Percentiles rank a stretch among this genome's conserved stretches.
These are phyloP conservation scores for Escallonia herrerae DNA, from an alignment of 129 eudicot genomes.

Conservation along the genomic window DNA sequence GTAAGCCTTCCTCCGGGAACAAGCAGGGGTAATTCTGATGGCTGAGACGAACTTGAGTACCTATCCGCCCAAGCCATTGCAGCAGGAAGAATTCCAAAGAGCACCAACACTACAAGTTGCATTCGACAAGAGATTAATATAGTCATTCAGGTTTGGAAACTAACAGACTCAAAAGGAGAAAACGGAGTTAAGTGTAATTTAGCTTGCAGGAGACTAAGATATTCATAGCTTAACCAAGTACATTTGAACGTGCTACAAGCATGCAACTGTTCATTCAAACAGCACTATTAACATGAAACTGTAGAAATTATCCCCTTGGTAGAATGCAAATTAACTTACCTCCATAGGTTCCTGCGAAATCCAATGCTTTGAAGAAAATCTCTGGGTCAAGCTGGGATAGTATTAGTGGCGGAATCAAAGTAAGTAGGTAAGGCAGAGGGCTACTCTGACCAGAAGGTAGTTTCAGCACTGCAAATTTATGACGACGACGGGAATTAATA, in stretches of 20 bases:
- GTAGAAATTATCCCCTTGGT: too few relatives aligned
- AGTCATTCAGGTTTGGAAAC: background rate
- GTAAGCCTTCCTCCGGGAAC: constrained; percentile 91
- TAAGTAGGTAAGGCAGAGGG: constrained; percentile 73
- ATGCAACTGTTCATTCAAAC: too few relatives aligned
- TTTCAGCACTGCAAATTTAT: constrained; percentile 67
- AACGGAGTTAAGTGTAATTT: too few relatives aligned
- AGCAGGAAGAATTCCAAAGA: constrained; percentile 93
- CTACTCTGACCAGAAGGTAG: constrained; percentile 67
- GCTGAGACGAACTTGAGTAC: constrained; percentile 33
- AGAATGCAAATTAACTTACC: constrained; percentile 28
- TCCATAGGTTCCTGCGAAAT: constrained; percentile 99
- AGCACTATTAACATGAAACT: too few relatives aligned
- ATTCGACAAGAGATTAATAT: background rate
- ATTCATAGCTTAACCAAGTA: too few relatives aligned
- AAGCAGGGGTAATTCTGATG: constrained; percentile 39
- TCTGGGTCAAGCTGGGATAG: constrained; percentile 83
- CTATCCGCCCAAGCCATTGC: constrained; percentile 96
- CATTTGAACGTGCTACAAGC: too few relatives aligned
- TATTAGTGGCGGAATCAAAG: constrained; percentile 76
- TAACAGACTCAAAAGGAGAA: background rate
- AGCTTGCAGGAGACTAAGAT: too few relatives aligned
- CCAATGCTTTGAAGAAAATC: constrained; percentile 92
- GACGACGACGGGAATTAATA: background rate
- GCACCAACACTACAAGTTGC: constrained; percentile 61